Conservation (phyloP, 1,284 basidiomycete genomes). For the Mycosarcoma maydis region DNA sequence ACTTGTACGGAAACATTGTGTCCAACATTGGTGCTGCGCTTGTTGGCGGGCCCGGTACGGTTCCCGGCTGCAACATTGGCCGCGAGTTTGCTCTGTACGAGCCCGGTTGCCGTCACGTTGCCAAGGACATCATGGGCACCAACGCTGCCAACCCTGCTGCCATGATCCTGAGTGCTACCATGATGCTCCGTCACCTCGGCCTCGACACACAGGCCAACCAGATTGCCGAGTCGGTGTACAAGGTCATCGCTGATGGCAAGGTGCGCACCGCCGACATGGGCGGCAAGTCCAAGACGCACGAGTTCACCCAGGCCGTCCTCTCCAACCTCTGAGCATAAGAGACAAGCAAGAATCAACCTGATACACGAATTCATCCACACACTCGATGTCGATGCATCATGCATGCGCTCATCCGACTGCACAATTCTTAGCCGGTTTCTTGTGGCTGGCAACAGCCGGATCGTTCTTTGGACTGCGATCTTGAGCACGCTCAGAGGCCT, state of each 20-base stretch:
- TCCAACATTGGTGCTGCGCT: conserved; percentile 98
- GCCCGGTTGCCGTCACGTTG: conserved; percentile 98
- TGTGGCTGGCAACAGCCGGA: neutral
- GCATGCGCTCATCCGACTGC: neutral
- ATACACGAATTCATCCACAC: neutral
- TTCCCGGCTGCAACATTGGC: conserved; percentile 98
- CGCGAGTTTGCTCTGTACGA: conserved; percentile 98
- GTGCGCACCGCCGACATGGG: conserved; percentile 95
- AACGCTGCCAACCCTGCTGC: conserved; percentile 98
- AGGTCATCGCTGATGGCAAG: conserved; percentile 88
- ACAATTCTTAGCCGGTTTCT: neutral
- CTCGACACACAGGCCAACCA: conserved; percentile 93
- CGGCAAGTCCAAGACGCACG: conserved; percentile 70
- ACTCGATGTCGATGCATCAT: conserved; percentile 18
- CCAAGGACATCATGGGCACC: conserved; percentile 96
- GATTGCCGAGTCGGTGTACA: conserved; percentile 91
- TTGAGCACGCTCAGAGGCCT: neutral
- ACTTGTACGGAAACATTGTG: conserved; percentile 93
- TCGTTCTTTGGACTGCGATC: neutral
- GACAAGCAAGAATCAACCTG: neutral
- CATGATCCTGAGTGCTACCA: conserved; percentile 96
- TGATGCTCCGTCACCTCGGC: conserved; percentile 99
- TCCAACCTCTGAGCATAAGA: conserved; percentile 46
- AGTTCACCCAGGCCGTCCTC: conserved; percentile 66
- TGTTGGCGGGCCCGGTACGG: conserved; percentile 96